These are phyloP conservation scores for Lactifluus piperatus DNA, from an alignment of 768 basidiomycete species.

Conservation along the genomic window DNA sequence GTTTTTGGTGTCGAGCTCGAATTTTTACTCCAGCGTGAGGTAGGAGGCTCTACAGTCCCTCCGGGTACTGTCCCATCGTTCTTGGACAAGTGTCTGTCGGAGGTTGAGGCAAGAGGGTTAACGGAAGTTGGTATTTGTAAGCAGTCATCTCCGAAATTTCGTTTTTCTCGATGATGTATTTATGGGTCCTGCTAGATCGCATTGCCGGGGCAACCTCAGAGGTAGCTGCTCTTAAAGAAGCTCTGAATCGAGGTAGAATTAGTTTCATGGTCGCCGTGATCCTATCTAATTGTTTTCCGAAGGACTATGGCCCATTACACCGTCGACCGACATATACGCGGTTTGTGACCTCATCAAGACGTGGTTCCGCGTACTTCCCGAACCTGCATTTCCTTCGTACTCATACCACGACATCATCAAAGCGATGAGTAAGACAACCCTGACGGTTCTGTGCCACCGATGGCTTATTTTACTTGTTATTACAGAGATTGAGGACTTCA, in stretches of 20 bases:
- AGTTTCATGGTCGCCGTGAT: background rate
- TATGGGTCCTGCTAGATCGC: constrained; percentile 44
- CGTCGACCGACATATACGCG: constrained; percentile 67
- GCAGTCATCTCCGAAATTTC: constrained; percentile 21
- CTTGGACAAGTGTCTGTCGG: constrained; percentile 54
- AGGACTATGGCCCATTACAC: constrained; percentile 54
- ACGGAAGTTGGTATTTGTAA: constrained; percentile 78
- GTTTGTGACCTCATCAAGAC: constrained; percentile 78
- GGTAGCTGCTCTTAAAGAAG: constrained; percentile 61
- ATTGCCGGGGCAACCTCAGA: constrained; percentile 69
- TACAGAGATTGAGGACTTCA: constrained; percentile 60
- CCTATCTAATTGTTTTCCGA: constrained; percentile 1
- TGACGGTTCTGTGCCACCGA: background rate
- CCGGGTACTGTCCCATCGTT: constrained; percentile 58
- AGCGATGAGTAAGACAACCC: constrained; percentile 45
- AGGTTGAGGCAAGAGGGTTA: constrained; percentile 69
- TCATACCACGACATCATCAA: constrained; percentile 63
- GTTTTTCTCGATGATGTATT: background rate
- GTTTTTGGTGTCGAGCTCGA: constrained; percentile 69
- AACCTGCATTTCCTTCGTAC: constrained; percentile 64
- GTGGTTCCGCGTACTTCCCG: constrained; percentile 79
- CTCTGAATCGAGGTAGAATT: constrained; percentile 58
- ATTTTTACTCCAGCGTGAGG: constrained; percentile 59
- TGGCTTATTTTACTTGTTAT: background rate
- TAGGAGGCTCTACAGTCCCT: constrained; percentile 37